These are phyloP conservation scores for Neospermospora avenae DNA, from an alignment of 2,329 filamentous ascomycete species.

Conservation along the genomic window DNA sequence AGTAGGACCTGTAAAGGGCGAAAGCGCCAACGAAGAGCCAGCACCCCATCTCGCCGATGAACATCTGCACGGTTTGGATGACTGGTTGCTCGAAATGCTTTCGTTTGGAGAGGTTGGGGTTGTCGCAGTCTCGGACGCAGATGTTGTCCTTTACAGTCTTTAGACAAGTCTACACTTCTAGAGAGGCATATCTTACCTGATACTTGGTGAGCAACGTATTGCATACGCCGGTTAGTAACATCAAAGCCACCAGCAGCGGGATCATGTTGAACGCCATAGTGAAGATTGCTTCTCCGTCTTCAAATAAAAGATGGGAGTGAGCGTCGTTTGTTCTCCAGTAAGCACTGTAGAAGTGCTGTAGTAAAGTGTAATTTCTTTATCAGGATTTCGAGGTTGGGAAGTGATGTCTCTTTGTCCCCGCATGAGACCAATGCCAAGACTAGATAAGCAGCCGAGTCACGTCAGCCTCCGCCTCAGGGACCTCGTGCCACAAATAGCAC, in stretches of 20 bases:
- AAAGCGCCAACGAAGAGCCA: constrained; percentile 83
- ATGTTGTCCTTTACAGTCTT: constrained; percentile 72
- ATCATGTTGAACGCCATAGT: constrained; percentile 70
- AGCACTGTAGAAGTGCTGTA: not conserved
- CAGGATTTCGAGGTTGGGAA: constrained; percentile 2
- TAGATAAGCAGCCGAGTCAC: not conserved
- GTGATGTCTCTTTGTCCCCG: constrained; percentile 1
- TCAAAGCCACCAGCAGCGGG: constrained; percentile 88
- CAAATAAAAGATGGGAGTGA: too few relatives aligned
- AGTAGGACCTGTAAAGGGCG: constrained; percentile 60
- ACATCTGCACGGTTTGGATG: constrained; percentile 97
- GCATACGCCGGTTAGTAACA: constrained; percentile 93
- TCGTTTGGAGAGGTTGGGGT: constrained; percentile 61
- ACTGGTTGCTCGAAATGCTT: constrained; percentile 89
- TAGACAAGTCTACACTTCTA: constrained; percentile 9
- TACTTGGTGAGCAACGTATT: constrained; percentile 97
- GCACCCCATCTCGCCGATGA: constrained; percentile 91
- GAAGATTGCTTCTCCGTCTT: constrained; percentile 3
- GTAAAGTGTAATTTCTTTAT: not conserved
- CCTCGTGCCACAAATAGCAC: constrained; percentile 1
- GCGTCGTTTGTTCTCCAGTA: not conserved
- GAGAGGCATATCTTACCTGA: constrained; percentile 56
- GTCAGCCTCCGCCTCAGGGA: not conserved
- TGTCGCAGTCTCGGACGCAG: constrained; percentile 87
- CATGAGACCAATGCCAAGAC: not conserved